Evolutionary conservation across 768 basidiomycete genomes (phyloP).

Genomic region (Agrocybe chaxingu): DNA sequence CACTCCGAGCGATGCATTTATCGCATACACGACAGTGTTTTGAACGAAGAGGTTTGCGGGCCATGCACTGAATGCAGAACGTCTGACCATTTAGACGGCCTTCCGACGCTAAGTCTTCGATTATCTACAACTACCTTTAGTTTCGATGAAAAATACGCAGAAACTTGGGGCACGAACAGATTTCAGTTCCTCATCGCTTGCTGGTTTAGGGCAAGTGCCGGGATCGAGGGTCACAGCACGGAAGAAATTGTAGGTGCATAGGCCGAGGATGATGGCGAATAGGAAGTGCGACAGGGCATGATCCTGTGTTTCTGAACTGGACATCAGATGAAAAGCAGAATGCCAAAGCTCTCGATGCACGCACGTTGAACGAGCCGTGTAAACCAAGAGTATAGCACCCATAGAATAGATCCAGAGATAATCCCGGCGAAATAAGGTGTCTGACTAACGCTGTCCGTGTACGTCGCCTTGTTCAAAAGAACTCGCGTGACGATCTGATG

Average conservation of each 20-base stretch:
- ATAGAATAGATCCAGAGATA: conserved; percentile 79
- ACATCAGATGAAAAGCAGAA: background rate
- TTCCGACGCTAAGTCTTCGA: conserved; percentile 87
- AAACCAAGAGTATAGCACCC: conserved; percentile 84
- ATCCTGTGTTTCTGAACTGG: conserved; percentile 65
- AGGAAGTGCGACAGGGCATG: conserved; percentile 73
- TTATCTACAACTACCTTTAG: conserved; percentile 47
- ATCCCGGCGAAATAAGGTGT: conserved; percentile 95
- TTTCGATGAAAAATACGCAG: background rate
- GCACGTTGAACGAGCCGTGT: conserved; percentile 71
- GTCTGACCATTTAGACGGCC: conserved; percentile 92
- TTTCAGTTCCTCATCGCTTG: conserved; percentile 83
- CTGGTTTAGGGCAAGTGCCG: conserved; percentile 79
- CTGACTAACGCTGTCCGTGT: conserved; percentile 78
- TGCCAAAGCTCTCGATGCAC: conserved; percentile 16
- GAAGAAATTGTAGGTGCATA: conserved; percentile 91
- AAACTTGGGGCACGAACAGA: conserved; percentile 48
- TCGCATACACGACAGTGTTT: conserved; percentile 95
- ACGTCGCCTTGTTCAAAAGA: conserved; percentile 75
- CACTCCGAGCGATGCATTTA: conserved; percentile 84
- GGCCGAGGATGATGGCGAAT: conserved; percentile 65
- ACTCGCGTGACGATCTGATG: conserved; percentile 78
- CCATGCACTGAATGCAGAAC: conserved; percentile 96
- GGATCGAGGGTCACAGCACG: conserved; percentile 86
- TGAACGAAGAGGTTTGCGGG: conserved; percentile 86